Evolutionary conservation across 345 rosid genomes (phyloP).

Genomic region (Erucastrum elatum): DNA sequence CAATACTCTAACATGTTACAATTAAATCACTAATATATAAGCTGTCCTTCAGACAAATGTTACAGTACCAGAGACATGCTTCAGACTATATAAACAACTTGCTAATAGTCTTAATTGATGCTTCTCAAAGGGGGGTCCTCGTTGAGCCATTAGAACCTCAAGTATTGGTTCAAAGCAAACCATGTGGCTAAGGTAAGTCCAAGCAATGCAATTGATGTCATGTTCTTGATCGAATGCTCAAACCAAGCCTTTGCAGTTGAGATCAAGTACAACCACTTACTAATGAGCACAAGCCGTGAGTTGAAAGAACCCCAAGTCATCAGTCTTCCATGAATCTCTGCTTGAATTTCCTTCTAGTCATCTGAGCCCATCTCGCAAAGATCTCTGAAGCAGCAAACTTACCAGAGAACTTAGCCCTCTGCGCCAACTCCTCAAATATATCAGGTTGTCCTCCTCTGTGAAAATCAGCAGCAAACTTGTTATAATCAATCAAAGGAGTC

Average conservation of each 20-base stretch:
- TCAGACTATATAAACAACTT: not conserved
- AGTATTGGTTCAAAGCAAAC: not conserved
- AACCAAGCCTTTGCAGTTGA: conserved; percentile 4
- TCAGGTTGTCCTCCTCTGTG: conserved; percentile 67
- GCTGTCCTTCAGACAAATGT: not conserved
- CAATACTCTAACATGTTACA: not conserved
- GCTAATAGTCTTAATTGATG: not conserved
- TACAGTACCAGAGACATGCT: not conserved
- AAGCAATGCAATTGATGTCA: not conserved
- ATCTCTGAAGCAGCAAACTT: conserved; percentile 67
- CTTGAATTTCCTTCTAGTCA: conserved; percentile 51
- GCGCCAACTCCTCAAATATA: conserved; percentile 70
- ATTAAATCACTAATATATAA: not conserved
- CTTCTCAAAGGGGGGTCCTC: conserved; percentile 1
- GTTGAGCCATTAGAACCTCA: not conserved
- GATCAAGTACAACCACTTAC: not conserved
- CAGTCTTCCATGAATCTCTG: conserved; percentile 32
- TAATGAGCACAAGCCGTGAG: conserved; percentile 8
- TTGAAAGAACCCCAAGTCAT: not conserved
- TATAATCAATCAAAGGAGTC: conserved; percentile 82
- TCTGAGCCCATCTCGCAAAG: conserved; percentile 65
- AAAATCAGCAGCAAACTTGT: conserved; percentile 75
- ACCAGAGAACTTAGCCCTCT: conserved; percentile 71
- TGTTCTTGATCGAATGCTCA: conserved; percentile 7
- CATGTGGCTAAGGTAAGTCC: not conserved